phyloP scores from a whole-genome alignment of 345 rosid genomes.

The Theobroma cacao region DNA sequence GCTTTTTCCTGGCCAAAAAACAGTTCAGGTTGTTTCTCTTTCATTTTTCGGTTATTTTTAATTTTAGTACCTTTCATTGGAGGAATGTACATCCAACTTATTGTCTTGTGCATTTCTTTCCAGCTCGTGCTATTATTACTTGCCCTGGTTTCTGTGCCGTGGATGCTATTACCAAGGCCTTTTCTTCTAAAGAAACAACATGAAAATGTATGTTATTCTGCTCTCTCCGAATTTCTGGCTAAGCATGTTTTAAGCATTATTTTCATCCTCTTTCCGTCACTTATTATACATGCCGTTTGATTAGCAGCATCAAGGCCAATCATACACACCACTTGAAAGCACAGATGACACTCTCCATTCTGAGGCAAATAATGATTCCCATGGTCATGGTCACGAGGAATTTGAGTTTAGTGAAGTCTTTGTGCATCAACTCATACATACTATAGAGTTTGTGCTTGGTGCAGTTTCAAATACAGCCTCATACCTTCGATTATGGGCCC shows the following conservation, averaged over 20 bases:
- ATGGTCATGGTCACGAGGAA: conserved; percentile 69
- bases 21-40: conserved; percentile 54
- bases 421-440: conserved; percentile 94
- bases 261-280: not conserved
- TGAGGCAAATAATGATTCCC: conserved; percentile 56
- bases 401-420: conserved; percentile 96
- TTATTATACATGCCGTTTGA: conserved; percentile 20
- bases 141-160: conserved; percentile 89
- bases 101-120: conserved; percentile 12
- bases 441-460: conserved; percentile 97
- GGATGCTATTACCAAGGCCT: conserved; percentile 97
- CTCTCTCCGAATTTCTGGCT: not conserved
- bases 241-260: not conserved
- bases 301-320: conserved; percentile 87
- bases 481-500: conserved; percentile 93
- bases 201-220: conserved; percentile 44
- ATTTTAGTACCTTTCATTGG: not conserved
- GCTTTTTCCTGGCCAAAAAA: conserved; percentile 77
- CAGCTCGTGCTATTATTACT: conserved; percentile 76
- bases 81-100: not conserved
- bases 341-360: conserved; percentile 73
- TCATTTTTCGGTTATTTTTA: not conserved
- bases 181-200: conserved; percentile 89
- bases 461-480: conserved; percentile 99
- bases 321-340: conserved; percentile 55